phyloP scores from a whole-genome alignment of 768 basidiomycete genomes.

The Russula lepida region DNA sequence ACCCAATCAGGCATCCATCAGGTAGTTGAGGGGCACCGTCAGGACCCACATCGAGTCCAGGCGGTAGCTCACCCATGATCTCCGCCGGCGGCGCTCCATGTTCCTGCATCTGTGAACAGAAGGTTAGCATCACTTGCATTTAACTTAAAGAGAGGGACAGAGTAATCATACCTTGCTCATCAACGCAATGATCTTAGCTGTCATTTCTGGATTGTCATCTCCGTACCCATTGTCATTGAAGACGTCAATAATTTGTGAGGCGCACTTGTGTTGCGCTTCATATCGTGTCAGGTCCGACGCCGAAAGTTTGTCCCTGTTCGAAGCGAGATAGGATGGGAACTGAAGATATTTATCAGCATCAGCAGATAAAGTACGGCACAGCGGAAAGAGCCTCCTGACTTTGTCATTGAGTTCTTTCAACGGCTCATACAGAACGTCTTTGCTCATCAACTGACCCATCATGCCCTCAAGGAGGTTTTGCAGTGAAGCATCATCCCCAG shows the following conservation, averaged over 20 bases:
- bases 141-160: background rate
- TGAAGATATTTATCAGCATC: slow-evolving; percentile 27
- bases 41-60: slow-evolving; percentile 48
- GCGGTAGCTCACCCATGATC: slow-evolving; percentile 76
- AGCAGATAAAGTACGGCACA: background rate
- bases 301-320: slow-evolving; percentile 46
- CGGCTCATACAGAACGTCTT: slow-evolving; percentile 80
- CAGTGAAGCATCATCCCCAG: slow-evolving; percentile 38
- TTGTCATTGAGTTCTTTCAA: slow-evolving; percentile 70
- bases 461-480: slow-evolving; percentile 67
- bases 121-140: background rate
- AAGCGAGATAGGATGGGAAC: slow-evolving; percentile 71
- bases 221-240: slow-evolving; percentile 57
- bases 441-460: slow-evolving; percentile 75
- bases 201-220: slow-evolving; percentile 43
- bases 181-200: slow-evolving; percentile 47
- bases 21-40: slow-evolving; percentile 48
- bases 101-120: slow-evolving; percentile 56
- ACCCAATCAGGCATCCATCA: slow-evolving; percentile 29
- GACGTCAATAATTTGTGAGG: slow-evolving; percentile 48
- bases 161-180: slow-evolving; percentile 59
- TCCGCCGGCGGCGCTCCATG: slow-evolving; percentile 72
- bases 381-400: slow-evolving; percentile 31
- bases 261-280: slow-evolving; percentile 48
- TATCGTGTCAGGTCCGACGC: slow-evolving; percentile 56